Evolutionary conservation across 2,329 filamentous ascomycete species (phyloP).

Genomic region (Myriosclerotinia curreyana): DNA sequence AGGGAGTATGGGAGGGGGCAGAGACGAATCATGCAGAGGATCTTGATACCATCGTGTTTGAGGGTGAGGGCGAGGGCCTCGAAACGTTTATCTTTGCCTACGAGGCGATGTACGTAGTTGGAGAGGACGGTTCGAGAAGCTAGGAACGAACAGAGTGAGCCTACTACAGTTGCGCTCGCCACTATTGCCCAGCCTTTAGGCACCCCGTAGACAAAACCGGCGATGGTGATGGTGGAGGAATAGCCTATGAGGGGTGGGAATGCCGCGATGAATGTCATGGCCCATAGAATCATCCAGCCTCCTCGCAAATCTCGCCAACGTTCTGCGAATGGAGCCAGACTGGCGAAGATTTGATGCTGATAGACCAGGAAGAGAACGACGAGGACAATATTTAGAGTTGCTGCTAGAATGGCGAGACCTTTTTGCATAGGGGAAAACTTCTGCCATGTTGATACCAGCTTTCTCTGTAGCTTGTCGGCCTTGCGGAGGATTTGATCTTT

Average conservation of each 20-base stretch:
- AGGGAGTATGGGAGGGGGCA: constrained; percentile 91
- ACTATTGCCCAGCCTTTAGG: constrained; percentile 70
- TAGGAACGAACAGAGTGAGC: constrained; percentile 76
- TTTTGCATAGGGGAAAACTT: constrained; percentile 60
- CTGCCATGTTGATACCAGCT: constrained; percentile 50
- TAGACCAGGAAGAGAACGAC: constrained; percentile 71
- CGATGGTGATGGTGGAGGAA: constrained; percentile 62
- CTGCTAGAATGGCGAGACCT: constrained; percentile 52
- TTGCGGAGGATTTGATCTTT: constrained; percentile 45
- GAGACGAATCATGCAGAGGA: constrained; percentile 86
- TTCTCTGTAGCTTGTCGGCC: constrained; percentile 52
- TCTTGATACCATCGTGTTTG: constrained; percentile 83
- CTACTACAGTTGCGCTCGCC: constrained; percentile 71
- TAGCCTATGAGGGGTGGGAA: constrained; percentile 73
- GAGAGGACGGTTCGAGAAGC: constrained; percentile 76
- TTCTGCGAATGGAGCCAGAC: constrained; percentile 68
- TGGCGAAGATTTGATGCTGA: constrained; percentile 75
- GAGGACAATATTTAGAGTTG: constrained; percentile 50
- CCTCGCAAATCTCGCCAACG: constrained; percentile 68
- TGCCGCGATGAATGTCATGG: constrained; percentile 61
- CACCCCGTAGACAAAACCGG: constrained; percentile 70
- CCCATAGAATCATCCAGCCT: constrained; percentile 68
- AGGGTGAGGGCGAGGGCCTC: constrained; percentile 83
- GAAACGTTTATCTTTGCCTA: constrained; percentile 82
- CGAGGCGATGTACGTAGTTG: constrained; percentile 72